phyloP scores from a whole-genome alignment of 495 filamentous ascomycete genomes.

The Apodospora peruviana region DNA sequence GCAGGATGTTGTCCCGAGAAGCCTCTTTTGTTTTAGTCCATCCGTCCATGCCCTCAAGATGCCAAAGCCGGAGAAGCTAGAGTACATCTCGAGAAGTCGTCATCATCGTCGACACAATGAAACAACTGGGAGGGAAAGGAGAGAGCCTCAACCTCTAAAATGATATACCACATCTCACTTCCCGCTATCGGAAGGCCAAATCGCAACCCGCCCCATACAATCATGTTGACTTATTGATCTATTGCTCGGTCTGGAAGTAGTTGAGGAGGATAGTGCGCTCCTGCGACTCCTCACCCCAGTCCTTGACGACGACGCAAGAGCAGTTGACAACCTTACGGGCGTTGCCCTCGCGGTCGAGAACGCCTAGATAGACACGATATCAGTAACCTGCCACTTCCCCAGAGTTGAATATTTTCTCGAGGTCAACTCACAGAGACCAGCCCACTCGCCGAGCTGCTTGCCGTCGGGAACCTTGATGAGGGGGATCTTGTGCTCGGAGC shows the following conservation, averaged over 20 bases:
- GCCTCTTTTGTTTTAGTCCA: no score
- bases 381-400: constrained; percentile 1
- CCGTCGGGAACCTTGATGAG: constrained; percentile 99
- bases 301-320: constrained; percentile 97
- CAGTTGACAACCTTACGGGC: constrained; percentile 99
- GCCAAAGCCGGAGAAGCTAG: constrained; percentile 31
- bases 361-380: constrained; percentile 50
- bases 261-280: constrained; percentile 96
- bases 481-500: constrained; percentile 98
- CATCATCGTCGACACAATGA: constrained; percentile 15
- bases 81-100: constrained; percentile 28
- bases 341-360: constrained; percentile 97
- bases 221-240: no score
- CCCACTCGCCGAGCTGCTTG: constrained; percentile 99
- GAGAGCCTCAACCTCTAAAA: constrained; percentile 27
- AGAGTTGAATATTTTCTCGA: background rate
- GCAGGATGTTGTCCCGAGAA: no score
- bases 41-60: no score
- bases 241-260: constrained; percentile 91
- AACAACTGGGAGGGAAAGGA: no score
- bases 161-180: constrained; percentile 19
- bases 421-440: constrained; percentile 84
- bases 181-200: no score
- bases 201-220: no score
- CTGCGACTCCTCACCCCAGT: constrained; percentile 99